phyloP scores from a whole-genome alignment of 192 early-diverging fungal species.

The Backusella macrospora region DNA sequence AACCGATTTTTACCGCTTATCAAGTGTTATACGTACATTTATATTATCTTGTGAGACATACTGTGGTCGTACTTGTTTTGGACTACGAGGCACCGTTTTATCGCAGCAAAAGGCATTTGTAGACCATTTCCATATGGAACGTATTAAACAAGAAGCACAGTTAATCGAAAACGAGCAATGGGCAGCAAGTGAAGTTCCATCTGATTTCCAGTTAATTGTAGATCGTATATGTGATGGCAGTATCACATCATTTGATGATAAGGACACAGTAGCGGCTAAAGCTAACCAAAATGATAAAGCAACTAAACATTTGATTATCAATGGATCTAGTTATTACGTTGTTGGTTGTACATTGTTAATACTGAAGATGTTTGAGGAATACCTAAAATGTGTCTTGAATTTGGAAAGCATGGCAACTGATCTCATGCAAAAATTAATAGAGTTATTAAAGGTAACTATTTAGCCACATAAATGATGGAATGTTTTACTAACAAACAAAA shows the following conservation, averaged over 20 bases:
- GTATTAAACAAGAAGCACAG: conserved; percentile 80
- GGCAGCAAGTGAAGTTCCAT: conserved; percentile 89
- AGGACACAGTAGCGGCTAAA: conserved; percentile 14
- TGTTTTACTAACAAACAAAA: neutral
- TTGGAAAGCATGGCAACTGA: conserved; percentile 81
- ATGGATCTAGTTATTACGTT: conserved; percentile 78
- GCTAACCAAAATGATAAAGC: conserved; percentile 23
- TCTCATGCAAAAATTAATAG: conserved; percentile 85
- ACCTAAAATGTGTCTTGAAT: conserved; percentile 81
- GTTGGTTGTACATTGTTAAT: conserved; percentile 89
- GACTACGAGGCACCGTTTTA: conserved; percentile 82
- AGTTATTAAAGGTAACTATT: conserved; percentile 73
- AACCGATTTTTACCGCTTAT: conserved; percentile 86
- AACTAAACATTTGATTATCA: conserved; percentile 74
- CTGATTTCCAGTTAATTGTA: conserved; percentile 89
- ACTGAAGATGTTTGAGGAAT: conserved; percentile 91
- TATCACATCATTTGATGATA: conserved; percentile 34
- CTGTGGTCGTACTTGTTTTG: conserved; percentile 88
- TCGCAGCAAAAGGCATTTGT: conserved; percentile 95
- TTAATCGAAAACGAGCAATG: conserved; percentile 98
- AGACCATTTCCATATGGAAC: conserved; percentile 92
- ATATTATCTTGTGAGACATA: conserved; percentile 74
- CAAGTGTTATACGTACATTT: conserved; percentile 82
- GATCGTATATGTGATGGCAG: conserved; percentile 68
- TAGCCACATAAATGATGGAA: neutral